Evolutionary conservation across 1,284 basidiomycete species (phyloP).

Genomic region (Melampsora americana): DNA sequence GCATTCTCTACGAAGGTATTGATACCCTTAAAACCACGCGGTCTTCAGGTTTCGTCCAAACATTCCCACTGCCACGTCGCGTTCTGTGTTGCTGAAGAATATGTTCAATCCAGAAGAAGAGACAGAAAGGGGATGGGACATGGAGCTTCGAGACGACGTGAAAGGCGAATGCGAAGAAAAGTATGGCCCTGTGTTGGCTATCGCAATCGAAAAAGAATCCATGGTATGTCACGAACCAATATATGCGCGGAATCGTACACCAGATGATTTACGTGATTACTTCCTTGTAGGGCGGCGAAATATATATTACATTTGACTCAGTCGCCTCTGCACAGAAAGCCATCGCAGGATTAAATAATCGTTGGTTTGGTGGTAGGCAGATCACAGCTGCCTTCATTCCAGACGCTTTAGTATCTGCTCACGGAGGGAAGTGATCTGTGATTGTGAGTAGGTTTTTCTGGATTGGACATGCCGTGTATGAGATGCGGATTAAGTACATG

Average conservation of each 20-base stretch:
- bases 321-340: constrained; percentile 77
- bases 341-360: constrained; percentile 81
- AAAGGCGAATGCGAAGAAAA: constrained; percentile 87
- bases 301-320: constrained; percentile 85
- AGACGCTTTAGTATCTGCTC: constrained; percentile 48
- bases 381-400: constrained; percentile 63
- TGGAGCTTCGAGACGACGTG: constrained; percentile 90
- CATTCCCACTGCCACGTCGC: constrained; percentile 61
- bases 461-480: too few species aligned
- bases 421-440: constrained; percentile 31
- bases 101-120: constrained; percentile 98
- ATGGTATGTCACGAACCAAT: constrained; percentile 61
- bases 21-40: background rate
- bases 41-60: constrained; percentile 51
- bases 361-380: constrained; percentile 89
- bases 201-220: constrained; percentile 91
- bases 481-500: too few species aligned
- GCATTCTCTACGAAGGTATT: background rate
- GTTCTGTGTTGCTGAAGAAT: constrained; percentile 80
- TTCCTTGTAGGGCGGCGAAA: constrained; percentile 71
- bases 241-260: background rate
- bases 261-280: background rate
- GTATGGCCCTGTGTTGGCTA: constrained; percentile 79
- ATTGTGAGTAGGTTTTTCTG: background rate
- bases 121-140: constrained; percentile 93